Conservation (phyloP, 306 rosid species). For the Styphnolobium japonicum region DNA sequence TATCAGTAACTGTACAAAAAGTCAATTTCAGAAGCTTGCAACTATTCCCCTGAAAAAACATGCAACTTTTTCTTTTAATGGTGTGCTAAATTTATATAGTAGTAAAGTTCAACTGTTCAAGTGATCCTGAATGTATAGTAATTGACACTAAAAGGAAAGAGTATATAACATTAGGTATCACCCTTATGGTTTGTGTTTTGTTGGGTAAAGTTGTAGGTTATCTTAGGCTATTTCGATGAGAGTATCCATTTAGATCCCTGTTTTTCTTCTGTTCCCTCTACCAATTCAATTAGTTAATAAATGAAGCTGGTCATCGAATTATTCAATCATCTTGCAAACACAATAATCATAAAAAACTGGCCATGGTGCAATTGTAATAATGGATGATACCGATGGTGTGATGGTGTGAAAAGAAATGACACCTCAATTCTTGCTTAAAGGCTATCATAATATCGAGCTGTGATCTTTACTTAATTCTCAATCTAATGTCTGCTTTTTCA, state of each 20-base stretch:
- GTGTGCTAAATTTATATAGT: neutral
- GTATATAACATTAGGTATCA: neutral
- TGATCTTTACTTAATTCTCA: neutral
- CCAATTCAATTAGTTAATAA: neutral
- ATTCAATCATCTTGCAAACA: constrained; percentile 11
- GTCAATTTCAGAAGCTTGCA: too few species aligned
- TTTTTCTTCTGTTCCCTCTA: neutral
- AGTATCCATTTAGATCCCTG: neutral
- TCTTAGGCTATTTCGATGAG: neutral
- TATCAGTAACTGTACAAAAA: too few species aligned
- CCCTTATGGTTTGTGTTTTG: neutral
- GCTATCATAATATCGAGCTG: neutral
- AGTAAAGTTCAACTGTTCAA: neutral
- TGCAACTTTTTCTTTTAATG: neutral
- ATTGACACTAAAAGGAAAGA: neutral
- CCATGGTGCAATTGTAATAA: neutral
- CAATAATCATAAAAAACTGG: neutral
- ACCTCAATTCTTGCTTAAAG: neutral
- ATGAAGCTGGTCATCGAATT: neutral
- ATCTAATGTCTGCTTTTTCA: constrained; percentile 17
- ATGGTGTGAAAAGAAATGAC: constrained; percentile 10
- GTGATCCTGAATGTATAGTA: neutral
- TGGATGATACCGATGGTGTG: neutral
- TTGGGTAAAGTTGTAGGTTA: neutral
- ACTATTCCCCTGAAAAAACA: neutral